Evolutionary conservation across 805 yeast genomes (phyloP).

Genomic region (Sugiyamaella lignohabitans): DNA sequence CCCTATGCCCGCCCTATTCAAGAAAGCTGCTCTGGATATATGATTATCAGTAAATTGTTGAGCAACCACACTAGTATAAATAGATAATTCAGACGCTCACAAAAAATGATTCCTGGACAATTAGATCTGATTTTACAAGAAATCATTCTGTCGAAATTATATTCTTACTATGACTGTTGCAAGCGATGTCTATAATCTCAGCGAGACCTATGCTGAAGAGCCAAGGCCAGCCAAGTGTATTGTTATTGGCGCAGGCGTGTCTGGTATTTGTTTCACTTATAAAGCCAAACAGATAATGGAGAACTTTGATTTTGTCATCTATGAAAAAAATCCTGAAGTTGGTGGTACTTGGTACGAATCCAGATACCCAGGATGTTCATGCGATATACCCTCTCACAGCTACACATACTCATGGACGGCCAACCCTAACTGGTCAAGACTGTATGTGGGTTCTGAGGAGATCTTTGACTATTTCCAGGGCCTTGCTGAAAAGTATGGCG

Average conservation of each 20-base stretch:
- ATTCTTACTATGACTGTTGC: too few relatives aligned
- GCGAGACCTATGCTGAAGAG: neutral
- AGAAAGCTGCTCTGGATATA: too few relatives aligned
- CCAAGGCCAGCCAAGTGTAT: slow-evolving; percentile 11
- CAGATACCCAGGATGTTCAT: slow-evolving; percentile 24
- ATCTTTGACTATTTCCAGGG: slow-evolving; percentile 22
- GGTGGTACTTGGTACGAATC: slow-evolving; percentile 28
- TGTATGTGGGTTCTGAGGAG: slow-evolving; percentile 24
- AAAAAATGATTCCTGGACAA: too few relatives aligned
- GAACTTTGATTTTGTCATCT: slow-evolving; percentile 21
- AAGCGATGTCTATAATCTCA: neutral
- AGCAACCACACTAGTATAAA: too few relatives aligned
- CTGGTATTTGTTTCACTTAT: slow-evolving; percentile 23
- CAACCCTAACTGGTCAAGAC: slow-evolving; percentile 25
- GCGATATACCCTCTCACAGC: slow-evolving; percentile 26
- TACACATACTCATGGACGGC: slow-evolving; percentile 27
- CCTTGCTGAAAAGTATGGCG: slow-evolving; percentile 21
- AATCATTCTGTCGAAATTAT: too few relatives aligned
- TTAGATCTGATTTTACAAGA: too few relatives aligned
- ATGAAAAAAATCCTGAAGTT: slow-evolving; percentile 27
- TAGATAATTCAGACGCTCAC: too few relatives aligned
- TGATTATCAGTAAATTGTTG: too few relatives aligned
- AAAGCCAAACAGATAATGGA: slow-evolving; percentile 18
- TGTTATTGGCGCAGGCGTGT: slow-evolving; percentile 26
- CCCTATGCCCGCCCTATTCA: too few relatives aligned